phyloP scores from a whole-genome alignment of 2,329 filamentous ascomycete genomes.

The Cladosporium phlei region DNA sequence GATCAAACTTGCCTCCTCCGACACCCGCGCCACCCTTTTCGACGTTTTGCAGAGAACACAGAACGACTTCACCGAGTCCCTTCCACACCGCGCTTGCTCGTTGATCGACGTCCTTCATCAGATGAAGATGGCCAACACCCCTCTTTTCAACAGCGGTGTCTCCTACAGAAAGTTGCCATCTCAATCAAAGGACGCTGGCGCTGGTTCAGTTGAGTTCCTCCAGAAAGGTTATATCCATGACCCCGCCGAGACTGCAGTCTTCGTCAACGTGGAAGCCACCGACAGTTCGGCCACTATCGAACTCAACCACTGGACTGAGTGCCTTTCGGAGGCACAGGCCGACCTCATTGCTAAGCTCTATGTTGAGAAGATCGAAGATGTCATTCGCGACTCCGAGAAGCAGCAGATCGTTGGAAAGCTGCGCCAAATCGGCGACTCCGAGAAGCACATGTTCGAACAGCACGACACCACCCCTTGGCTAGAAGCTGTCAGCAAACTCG shows the following conservation, averaged over 20 bases:
- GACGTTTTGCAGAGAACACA: constrained; percentile 11
- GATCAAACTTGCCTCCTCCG: constrained; percentile 10
- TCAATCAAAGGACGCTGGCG: neutral
- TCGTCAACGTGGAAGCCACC: constrained; percentile 8
- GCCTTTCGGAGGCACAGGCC: constrained; percentile 6
- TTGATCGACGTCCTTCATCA: constrained; percentile 9
- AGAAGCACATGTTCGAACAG: constrained; percentile 1
- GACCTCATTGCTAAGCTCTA: constrained; percentile 11
- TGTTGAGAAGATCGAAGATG: constrained; percentile 10
- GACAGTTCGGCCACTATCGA: constrained; percentile 5
- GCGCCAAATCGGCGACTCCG: constrained; percentile 7
- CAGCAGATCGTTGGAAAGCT: constrained; percentile 2
- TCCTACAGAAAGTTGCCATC: constrained; percentile 1
- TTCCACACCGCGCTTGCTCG: constrained; percentile 9
- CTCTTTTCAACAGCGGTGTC: constrained; percentile 10
- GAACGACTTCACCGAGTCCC: constrained; percentile 2
- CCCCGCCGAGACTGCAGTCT: constrained; percentile 10
- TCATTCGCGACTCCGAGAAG: constrained; percentile 1
- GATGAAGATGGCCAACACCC: constrained; percentile 6
- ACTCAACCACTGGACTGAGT: constrained; percentile 9
- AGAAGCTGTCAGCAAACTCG: neutral
- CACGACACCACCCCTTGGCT: neutral
- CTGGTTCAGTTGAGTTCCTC: neutral
- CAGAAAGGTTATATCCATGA: constrained; percentile 10
- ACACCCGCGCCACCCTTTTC: constrained; percentile 1